These are phyloP conservation scores for Polyporus tsugae DNA, from an alignment of 1,284 basidiomycete genomes.

Conservation along the genomic window DNA sequence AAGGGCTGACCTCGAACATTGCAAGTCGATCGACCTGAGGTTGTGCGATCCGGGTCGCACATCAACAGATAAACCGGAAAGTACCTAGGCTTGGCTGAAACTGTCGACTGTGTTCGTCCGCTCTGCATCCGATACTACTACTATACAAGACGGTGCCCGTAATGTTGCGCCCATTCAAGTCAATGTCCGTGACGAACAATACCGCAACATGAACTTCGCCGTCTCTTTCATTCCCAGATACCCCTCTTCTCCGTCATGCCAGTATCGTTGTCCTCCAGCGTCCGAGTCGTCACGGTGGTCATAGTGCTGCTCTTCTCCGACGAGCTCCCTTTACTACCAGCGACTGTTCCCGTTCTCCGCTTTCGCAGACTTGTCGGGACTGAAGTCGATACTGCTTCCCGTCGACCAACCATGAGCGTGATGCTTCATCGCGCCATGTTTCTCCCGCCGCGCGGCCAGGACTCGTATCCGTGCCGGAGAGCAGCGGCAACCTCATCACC, in stretches of 20 bases:
- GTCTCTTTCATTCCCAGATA: conserved; percentile 2
- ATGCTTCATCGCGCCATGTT: background rate
- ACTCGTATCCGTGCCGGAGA: conserved; percentile 4
- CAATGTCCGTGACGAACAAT: background rate
- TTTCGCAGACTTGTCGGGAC: background rate
- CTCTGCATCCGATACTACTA: no score
- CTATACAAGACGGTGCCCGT: background rate
- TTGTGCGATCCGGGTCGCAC: no score
- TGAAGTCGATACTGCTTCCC: background rate
- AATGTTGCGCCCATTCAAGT: background rate
- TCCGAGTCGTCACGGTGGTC: no score
- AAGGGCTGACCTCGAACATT: no score
- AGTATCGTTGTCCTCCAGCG: conserved; percentile 10
- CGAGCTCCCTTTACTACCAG: background rate
- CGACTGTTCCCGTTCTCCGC: background rate
- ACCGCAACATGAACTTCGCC: background rate
- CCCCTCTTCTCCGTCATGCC: conserved; percentile 4
- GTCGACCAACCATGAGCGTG: no score
- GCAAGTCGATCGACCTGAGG: no score
- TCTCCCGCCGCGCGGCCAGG: conserved; percentile 4
- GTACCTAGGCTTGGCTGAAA: no score
- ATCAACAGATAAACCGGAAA: no score
- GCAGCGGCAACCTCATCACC: conserved; percentile 8
- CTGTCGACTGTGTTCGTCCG: no score
- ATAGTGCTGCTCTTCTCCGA: conserved; percentile 6